Conservation (phyloP, 768 basidiomycete species). For the Guyanaporus albipodus region DNA sequence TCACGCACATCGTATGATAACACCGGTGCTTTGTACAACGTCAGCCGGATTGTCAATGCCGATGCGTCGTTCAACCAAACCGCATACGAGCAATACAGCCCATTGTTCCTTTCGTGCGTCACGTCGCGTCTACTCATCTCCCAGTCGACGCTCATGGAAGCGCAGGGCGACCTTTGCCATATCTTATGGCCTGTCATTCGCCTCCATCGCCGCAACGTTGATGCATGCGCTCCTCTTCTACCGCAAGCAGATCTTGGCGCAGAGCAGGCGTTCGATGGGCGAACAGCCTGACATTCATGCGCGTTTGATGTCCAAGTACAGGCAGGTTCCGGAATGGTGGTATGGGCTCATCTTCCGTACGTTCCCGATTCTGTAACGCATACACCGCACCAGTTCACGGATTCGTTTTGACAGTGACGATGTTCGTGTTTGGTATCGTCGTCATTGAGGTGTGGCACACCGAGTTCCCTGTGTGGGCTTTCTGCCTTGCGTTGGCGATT, state of each 20-base stretch:
- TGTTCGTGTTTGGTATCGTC: conserved; percentile 56
- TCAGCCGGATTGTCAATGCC: conserved; percentile 49
- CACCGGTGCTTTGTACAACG: conserved; percentile 53
- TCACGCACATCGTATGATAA: conserved; percentile 66
- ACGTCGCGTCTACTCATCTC: not conserved
- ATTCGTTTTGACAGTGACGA: conserved; percentile 32
- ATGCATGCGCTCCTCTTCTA: conserved; percentile 72
- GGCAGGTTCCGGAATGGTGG: conserved; percentile 60
- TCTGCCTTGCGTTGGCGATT: conserved; percentile 33
- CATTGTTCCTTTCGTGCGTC: conserved; percentile 52
- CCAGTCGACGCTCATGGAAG: not conserved
- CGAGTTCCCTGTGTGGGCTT: conserved; percentile 40
- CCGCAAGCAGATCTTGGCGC: conserved; percentile 74
- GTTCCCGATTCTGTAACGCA: not conserved
- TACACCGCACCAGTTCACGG: not conserved
- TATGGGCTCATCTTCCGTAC: conserved; percentile 36
- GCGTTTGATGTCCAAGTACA: conserved; percentile 53
- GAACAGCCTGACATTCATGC: conserved; percentile 78
- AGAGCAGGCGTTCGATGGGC: conserved; percentile 62
- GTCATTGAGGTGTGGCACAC: conserved; percentile 62
- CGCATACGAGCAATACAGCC: conserved; percentile 54
- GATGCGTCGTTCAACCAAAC: conserved; percentile 53
- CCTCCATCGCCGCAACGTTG: conserved; percentile 70
- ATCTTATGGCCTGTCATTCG: conserved; percentile 80
- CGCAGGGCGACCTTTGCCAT: conserved; percentile 62